Evolutionary conservation across 1,139 yeast genomes (phyloP), one percentile per base, ranked within the genome.

Genomic region (Yamadazyma kanchanaburiensis): DNA sequence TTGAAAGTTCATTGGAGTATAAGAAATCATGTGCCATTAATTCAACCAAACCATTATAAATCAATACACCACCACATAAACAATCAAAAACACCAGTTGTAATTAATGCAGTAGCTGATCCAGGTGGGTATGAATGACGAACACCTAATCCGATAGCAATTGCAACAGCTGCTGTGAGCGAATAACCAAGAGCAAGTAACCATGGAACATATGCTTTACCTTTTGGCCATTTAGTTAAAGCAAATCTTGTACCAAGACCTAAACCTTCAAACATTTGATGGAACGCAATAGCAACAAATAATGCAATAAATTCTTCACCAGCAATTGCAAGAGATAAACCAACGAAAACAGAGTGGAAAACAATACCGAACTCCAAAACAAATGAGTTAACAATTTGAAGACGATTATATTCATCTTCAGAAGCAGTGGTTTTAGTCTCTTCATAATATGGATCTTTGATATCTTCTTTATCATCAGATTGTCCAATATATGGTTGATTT

Each of bases 181-280:
- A 48, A 38, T 57, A 63, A 5, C 48, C 56, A 9, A 53, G 34
- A 2, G 65, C 51, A 31, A 63, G 49, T 12, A 53, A 18, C 67
- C 67, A 64, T 0, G 70, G 69, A 11, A 53, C 43, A 31, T 48
- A 54, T 24, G 41, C 38, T 35, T 51, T 54, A 14, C 42, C 34
- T 13, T 39, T 34, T 1, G 68, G 67, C 70, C 70, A 64, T 15
- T 41, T 44, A 5, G 63, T 55, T 12, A 55, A 46, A n/a, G 69
- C 68, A 33, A 63, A 55, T 23, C 70, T 39, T 2, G 65, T 51
- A 5, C 69, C 69, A 26, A 63, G 46, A 1, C 69, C 69, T 29
- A 63, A 48, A 10, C 70, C 70, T 42, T 63, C 70, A 33, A 63
- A 62, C 42, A 60, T 45, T 41, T 63, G 69, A 38, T 63, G 70